These are phyloP conservation scores for Paramecium caudatum DNA, from an alignment of 73 alveolate species.

Conservation along the genomic window DNA sequence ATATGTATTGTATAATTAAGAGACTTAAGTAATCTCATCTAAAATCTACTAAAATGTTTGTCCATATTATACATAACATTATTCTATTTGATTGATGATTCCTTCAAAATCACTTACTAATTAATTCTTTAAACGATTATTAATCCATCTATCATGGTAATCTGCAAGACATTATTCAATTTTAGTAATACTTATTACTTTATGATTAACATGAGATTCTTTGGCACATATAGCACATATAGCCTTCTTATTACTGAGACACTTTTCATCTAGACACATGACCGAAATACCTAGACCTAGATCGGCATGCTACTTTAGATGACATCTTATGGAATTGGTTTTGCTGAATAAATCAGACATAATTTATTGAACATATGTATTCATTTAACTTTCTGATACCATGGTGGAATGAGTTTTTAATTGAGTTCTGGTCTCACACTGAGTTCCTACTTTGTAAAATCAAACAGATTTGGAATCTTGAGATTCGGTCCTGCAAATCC, in stretches of 20 bases:
- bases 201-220: conserved; percentile 39
- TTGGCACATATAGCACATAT: conserved; percentile 50
- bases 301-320: conserved; percentile 1
- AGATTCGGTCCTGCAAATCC: conserved; percentile 72
- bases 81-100: background rate
- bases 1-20: background rate
- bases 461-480: conserved; percentile 81
- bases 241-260: conserved; percentile 25
- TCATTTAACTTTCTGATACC: too few species aligned
- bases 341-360: conserved; percentile 44
- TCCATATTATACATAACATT: background rate
- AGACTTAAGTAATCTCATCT: conserved; percentile 21
- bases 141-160: conserved; percentile 31
- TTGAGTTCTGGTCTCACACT: conserved; percentile 3
- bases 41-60: background rate
- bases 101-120: conserved; percentile 17
- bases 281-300: conserved; percentile 24
- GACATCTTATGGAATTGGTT: conserved; percentile 35
- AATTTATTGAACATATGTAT: too few species aligned
- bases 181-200: conserved; percentile 25
- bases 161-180: conserved; percentile 15
- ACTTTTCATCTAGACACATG: conserved; percentile 32
- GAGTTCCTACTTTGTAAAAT: conserved; percentile 84
- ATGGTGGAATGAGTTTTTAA: conserved; percentile 21
- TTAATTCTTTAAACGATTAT: background rate